Percentiles rank a stretch among this genome's conserved stretches.
Conservation (phyloP, 1,284 basidiomycete genomes). For the Trichosporon coremiiforme region DNA sequence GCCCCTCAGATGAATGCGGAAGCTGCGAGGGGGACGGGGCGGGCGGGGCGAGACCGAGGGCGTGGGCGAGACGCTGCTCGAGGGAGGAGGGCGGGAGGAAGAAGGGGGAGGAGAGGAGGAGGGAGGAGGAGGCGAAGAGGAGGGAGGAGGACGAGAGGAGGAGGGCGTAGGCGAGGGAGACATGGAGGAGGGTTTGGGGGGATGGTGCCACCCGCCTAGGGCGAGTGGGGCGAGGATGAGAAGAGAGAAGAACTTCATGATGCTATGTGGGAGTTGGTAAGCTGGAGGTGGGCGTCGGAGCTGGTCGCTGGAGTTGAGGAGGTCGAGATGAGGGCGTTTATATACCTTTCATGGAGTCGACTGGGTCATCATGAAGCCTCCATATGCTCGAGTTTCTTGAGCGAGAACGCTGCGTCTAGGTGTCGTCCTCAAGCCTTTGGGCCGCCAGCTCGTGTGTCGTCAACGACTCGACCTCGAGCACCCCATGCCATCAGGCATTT, state of each 20-base stretch:
- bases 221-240: background rate
- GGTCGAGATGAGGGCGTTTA: background rate
- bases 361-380: background rate
- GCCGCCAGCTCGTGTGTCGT: no score
- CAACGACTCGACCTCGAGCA: no score
- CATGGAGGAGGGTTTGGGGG: conserved; percentile 7
- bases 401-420: no score
- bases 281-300: background rate
- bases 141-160: background rate
- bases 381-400: no score
- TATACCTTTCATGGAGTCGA: background rate
- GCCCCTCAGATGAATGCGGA: background rate
- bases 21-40: background rate
- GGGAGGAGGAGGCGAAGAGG: background rate
- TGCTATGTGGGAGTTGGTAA: background rate
- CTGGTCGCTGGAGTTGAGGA: background rate
- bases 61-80: background rate
- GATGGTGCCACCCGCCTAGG: background rate
- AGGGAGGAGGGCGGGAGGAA: background rate
- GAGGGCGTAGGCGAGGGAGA: background rate
- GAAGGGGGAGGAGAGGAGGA: background rate
- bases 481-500: background rate
- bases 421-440: no score
- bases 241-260: conserved; percentile 14
- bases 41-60: background rate